Conservation (phyloP, 1,139 yeast genomes). For the Yamadazyma membranifaciens region DNA sequence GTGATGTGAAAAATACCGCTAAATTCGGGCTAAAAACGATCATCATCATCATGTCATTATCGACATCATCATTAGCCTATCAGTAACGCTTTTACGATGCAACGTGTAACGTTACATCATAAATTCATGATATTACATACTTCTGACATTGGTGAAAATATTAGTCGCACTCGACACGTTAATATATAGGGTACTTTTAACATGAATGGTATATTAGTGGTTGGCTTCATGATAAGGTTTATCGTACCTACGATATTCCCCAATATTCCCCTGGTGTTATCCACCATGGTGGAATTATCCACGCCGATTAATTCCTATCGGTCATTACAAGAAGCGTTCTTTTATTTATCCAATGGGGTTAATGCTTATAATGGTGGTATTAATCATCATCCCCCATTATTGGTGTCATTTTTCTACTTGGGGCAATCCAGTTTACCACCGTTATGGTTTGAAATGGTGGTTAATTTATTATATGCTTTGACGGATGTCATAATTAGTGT, state of each 20-base stretch:
- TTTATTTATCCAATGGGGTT: conserved; percentile 55
- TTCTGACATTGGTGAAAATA: neutral
- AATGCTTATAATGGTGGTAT: conserved; percentile 83
- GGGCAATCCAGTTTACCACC: conserved; percentile 21
- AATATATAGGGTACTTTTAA: neutral
- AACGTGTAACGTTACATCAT: no score
- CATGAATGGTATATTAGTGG: conserved; percentile 3
- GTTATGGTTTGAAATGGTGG: conserved; percentile 9
- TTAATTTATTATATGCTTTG: conserved; percentile 35
- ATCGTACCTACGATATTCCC: conserved; percentile 35
- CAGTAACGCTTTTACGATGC: no score
- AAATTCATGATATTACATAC: neutral
- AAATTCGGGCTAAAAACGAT: no score
- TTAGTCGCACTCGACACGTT: conserved; percentile 5
- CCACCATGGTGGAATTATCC: conserved; percentile 64
- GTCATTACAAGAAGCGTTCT: conserved; percentile 77
- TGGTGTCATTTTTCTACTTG: conserved; percentile 45
- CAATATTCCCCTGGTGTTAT: conserved; percentile 24
- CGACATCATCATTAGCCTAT: no score
- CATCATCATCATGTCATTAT: no score
- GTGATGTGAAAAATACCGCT: no score
- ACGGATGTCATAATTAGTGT: conserved; percentile 43
- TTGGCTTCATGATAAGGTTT: conserved; percentile 33
- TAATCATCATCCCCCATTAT: conserved; percentile 79
- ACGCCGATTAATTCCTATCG: conserved; percentile 72